A percentile compares a stretch with the other conserved stretches of the same genome.
These are phyloP conservation scores for Colletotrichum tofieldiae DNA, from an alignment of 2,329 filamentous ascomycete genomes.

Conservation along the genomic window DNA sequence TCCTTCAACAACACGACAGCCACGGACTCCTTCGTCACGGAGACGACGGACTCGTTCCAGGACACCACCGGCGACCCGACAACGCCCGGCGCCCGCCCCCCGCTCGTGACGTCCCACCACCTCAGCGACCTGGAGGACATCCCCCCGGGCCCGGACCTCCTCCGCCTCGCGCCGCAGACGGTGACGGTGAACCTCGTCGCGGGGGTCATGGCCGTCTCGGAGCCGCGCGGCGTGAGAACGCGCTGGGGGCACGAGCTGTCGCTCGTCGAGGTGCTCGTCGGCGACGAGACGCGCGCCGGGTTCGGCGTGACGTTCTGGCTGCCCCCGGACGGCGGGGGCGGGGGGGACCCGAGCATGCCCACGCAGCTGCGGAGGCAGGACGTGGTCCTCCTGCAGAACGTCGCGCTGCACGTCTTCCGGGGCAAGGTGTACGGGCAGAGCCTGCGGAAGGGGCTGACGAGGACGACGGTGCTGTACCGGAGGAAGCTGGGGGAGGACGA, in stretches of 20 bases:
- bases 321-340: slow-evolving; percentile 51
- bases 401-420: slow-evolving; percentile 83
- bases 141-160: slow-evolving; percentile 76
- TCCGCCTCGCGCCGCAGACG: slow-evolving; percentile 81
- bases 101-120: slow-evolving; percentile 54
- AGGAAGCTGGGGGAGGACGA: slow-evolving; percentile 67
- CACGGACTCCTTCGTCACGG: slow-evolving; percentile 56
- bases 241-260: slow-evolving; percentile 74
- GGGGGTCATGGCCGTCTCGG: slow-evolving; percentile 80
- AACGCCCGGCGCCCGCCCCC: slow-evolving; percentile 44
- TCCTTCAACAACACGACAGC: slow-evolving; percentile 45
- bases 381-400: slow-evolving; percentile 83
- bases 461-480: slow-evolving; percentile 77
- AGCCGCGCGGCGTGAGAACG: slow-evolving; percentile 78
- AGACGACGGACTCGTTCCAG: slow-evolving; percentile 50
- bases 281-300: slow-evolving; percentile 86
- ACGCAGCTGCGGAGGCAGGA: slow-evolving; percentile 76
- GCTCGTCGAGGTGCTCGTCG: slow-evolving; percentile 84
- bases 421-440: slow-evolving; percentile 89
- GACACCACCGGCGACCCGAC: slow-evolving; percentile 40
- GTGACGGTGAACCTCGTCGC: slow-evolving; percentile 88
- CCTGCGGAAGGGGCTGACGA: slow-evolving; percentile 79
- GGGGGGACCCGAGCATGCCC: slow-evolving; percentile 3
- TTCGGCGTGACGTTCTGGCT: slow-evolving; percentile 93
- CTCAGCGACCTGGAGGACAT: slow-evolving; percentile 79